Conservation (phyloP, 2,329 filamentous ascomycete species). For the Incumbomyces lentus region DNA sequence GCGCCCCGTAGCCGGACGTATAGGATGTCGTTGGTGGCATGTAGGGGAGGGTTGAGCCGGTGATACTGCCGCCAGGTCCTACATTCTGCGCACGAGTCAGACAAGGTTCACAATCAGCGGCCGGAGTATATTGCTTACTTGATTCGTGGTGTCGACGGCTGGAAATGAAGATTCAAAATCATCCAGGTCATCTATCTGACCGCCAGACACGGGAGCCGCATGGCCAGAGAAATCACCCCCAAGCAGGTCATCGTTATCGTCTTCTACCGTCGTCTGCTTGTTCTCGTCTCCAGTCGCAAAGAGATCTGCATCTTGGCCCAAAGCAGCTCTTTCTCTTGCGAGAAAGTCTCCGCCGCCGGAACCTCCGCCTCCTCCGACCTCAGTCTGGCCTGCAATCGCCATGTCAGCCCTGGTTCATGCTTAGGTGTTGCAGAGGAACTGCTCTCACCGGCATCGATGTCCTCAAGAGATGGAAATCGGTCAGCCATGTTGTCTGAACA, state of each 20-base stretch:
- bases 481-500: constrained; percentile 51
- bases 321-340: constrained; percentile 74
- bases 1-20: constrained; percentile 39
- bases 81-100: constrained; percentile 44
- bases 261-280: constrained; percentile 49
- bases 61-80: constrained; percentile 69
- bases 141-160: constrained; percentile 62
- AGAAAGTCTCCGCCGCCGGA: constrained; percentile 68
- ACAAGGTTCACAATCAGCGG: not conserved
- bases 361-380: constrained; percentile 15
- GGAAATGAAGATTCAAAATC: constrained; percentile 87
- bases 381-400: constrained; percentile 22
- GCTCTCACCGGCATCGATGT: constrained; percentile 54
- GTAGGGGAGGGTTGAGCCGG: constrained; percentile 53
- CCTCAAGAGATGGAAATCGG: constrained; percentile 68
- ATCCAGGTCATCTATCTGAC: constrained; percentile 30
- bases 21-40: constrained; percentile 21
- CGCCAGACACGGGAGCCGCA: constrained; percentile 24
- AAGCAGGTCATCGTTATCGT: constrained; percentile 61
- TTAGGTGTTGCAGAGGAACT: constrained; percentile 11
- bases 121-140: constrained; percentile 42
- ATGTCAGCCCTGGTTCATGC: not conserved
- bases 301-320: constrained; percentile 87
- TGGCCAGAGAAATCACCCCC: constrained; percentile 36
- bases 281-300: constrained; percentile 68